Base-by-base conservation (phyloP, 257 asterid genomes). In the Henckelia pumila region DNA sequence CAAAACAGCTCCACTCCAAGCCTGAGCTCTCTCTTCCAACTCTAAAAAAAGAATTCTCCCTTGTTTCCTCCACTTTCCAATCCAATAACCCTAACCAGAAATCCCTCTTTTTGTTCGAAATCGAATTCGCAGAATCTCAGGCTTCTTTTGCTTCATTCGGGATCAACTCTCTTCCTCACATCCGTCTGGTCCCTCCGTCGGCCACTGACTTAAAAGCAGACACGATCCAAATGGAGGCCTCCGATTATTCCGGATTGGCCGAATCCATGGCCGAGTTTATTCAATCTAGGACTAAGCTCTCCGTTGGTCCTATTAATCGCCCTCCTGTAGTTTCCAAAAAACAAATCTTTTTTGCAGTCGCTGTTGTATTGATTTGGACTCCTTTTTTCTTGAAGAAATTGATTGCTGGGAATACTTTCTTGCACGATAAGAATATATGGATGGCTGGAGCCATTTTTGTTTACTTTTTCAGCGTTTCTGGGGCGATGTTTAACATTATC, bases 401-500 rank as follows among this genome's bases (percentile, higher is more conserved):
- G 72, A 35, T 94, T 26, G 1, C 75, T 0, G 96, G 98, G 35
- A 75, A 88, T 24, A 87, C 97, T 8, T 23, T 84, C 13, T 76
- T 91, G 40, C 95, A 88, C 75, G 75, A 89, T 37, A 87, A 82
- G 88, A 64, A 83, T 29, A 1, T 91, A 3, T 94, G 97, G 97
- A 85, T 94, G 92, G 75, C 85, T 4, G 96, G 92, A 21, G 88
- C 98, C 13, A 73, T 88, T 44, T 86, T 91, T 60, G 85, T 94
- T 4, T 94, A 94, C 86, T 91, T 94, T 64, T 94, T 94, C 71
- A 94, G 99, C 37, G 98, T 94, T 56, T 82, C 97, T 1, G 99
- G 99, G 37, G 82, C 92, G 11, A 94, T 91, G 97, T 86, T 85
- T 58, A 94, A 88, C 66, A 91, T 94, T 17, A 94, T 94, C 63